These are phyloP conservation scores for Xylaria venustula DNA, from an alignment of 495 filamentous ascomycete species.

Conservation along the genomic window DNA sequence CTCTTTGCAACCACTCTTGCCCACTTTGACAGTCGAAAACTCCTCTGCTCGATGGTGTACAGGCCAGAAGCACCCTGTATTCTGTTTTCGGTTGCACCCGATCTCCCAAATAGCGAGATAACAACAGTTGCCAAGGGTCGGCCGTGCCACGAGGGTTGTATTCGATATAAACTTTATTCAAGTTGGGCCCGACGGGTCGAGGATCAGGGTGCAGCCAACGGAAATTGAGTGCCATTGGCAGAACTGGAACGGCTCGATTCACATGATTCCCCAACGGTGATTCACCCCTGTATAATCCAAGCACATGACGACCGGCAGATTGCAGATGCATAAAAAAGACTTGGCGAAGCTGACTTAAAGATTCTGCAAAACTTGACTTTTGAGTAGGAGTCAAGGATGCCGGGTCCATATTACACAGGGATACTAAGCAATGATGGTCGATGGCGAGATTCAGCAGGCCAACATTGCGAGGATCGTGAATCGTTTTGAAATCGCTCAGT, in stretches of 20 bases:
- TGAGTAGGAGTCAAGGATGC: not conserved
- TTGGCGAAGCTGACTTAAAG: not conserved
- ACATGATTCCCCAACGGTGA: not conserved
- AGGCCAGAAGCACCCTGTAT: not conserved
- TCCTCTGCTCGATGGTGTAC: not conserved
- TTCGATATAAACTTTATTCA: not conserved
- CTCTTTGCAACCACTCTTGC: not conserved
- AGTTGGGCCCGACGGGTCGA: not conserved
- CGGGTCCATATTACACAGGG: not conserved
- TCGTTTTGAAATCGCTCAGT: slow-evolving; percentile 14
- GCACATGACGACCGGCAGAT: not conserved
- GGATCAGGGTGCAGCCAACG: not conserved
- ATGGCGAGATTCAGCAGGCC: slow-evolving; percentile 21
- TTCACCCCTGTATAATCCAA: not conserved
- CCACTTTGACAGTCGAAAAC: not conserved
- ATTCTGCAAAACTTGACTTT: not conserved
- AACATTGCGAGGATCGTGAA: slow-evolving; percentile 15
- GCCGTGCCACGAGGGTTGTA: not conserved
- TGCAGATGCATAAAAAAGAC: not conserved
- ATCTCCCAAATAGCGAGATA: not conserved
- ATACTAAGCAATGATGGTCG: not conserved
- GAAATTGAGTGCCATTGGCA: not conserved
- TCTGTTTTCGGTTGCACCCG: not conserved
- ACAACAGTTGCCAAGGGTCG: not conserved
- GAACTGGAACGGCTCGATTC: not conserved